A percentile compares a stretch with the other conserved stretches of the same genome.
Conservation (phyloP, 768 basidiomycete genomes). For the Chalciporus chontae region DNA sequence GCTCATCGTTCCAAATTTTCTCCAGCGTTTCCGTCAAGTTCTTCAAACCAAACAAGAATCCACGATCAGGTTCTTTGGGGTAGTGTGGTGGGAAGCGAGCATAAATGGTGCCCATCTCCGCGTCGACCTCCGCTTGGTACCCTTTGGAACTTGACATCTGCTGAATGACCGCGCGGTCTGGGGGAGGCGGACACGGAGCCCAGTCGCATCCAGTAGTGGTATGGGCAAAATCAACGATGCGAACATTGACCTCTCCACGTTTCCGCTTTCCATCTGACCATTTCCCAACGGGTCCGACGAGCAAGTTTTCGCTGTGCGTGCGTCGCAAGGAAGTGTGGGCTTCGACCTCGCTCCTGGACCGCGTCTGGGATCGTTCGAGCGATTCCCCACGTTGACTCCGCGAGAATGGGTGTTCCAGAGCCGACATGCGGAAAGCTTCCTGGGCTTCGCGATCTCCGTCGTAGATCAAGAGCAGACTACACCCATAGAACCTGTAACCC, state of each 20-base stretch:
- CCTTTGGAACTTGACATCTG: slow-evolving; percentile 63
- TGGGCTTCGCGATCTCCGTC: slow-evolving; percentile 92
- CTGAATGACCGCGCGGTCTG: slow-evolving; percentile 36
- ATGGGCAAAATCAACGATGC: slow-evolving; percentile 98
- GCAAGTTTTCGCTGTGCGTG: slow-evolving; percentile 76
- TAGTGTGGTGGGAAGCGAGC: slow-evolving; percentile 95
- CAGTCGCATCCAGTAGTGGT: slow-evolving; percentile 96
- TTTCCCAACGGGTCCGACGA: slow-evolving; percentile 62
- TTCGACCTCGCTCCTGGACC: slow-evolving; percentile 41
- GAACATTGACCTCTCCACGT: slow-evolving; percentile 90
- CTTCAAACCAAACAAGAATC: slow-evolving; percentile 89
- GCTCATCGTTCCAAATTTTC: slow-evolving; percentile 85
- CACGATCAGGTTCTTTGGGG: slow-evolving; percentile 85
- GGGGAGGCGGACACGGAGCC: slow-evolving; percentile 55
- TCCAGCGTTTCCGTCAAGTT: slow-evolving; percentile 74
- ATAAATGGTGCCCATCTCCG: slow-evolving; percentile 76
- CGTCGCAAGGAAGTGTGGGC: slow-evolving; percentile 54
- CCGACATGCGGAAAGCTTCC: slow-evolving; percentile 60
- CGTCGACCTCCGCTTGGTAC: slow-evolving; percentile 80
- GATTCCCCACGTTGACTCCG: slow-evolving; percentile 77
- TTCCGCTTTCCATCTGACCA: slow-evolving; percentile 64
- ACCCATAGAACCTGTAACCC: slow-evolving; percentile 98
- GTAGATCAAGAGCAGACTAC: slow-evolving; percentile 94
- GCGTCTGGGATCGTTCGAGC: slow-evolving; percentile 52
- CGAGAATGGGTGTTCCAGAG: slow-evolving; percentile 60